Base-by-base conservation (phyloP, 495 filamentous ascomycete species). In the Penicillium angulare region DNA sequence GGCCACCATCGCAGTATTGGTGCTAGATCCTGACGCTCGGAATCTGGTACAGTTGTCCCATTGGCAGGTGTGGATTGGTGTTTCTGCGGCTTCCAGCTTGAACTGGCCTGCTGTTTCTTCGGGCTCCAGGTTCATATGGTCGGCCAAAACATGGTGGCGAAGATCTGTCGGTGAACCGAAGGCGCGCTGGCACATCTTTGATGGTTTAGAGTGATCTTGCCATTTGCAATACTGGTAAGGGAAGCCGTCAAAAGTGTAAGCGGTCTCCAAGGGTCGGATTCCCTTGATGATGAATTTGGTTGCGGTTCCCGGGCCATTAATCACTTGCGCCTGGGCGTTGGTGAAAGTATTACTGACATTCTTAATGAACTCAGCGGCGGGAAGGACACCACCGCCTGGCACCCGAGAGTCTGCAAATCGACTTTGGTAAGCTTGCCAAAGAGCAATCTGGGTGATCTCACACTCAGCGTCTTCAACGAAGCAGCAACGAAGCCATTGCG, bases 391-490 rank as follows among this genome's bases (percentile, higher is more conserved):
- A 12, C 79, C 79, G 12, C 76, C 74, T 26, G 72, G 68, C 26
- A 69, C 52, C 12, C 69, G 67, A 38, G 71, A 67, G 13, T 76
- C 70, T 20, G 77, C 76, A 52, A 98, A 97, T 1, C 88, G 86
- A 29, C 75, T 76, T 60, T 97, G 93, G 59, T 99, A 99, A 2
- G 93, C 92, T 65, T 95, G 88, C 95, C 95, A 99, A 39, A 97
- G 79, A 7, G 86, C 84, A 45, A 99, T 97, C 65, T 99, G 95
- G 0, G 95, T 97, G 57, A 99, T 95, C 40, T 92, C 86, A 27
- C 85, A 85, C 4, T 85, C 82, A 0, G 81, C 58, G 53, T 96
- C 90, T 67, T 97, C 89, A 55, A 95, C 88, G 55, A 97, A 82
- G 43, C 76, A 79, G 46, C 75, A 77, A 23, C 72, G 67, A 31